Evolutionary conservation across 2,329 filamentous ascomycete species (phyloP).

Genomic region (Ophiocordyceps unilateralis): DNA sequence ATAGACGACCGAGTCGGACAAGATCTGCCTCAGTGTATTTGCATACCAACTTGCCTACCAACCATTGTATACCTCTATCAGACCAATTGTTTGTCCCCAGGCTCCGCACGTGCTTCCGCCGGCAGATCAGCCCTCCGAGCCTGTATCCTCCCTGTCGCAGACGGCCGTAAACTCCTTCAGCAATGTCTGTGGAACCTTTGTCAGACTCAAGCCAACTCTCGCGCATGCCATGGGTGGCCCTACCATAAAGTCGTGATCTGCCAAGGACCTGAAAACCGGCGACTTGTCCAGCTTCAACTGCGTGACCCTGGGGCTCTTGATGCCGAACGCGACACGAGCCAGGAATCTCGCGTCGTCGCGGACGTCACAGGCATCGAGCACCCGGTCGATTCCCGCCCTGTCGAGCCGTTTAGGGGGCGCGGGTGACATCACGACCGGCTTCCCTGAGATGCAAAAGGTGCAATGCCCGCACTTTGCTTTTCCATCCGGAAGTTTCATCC

Average conservation of each 20-base stretch:
- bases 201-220: not conserved
- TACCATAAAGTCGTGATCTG: constrained; percentile 34
- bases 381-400: constrained; percentile 17
- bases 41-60: too few species aligned
- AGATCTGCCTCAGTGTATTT: too few species aligned
- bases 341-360: constrained; percentile 42
- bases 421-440: constrained; percentile 19
- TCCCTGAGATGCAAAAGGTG: constrained; percentile 18
- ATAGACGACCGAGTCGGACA: too few species aligned
- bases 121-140: not conserved
- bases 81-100: too few species aligned
- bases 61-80: too few species aligned
- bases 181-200: not conserved
- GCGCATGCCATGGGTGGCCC: constrained; percentile 2
- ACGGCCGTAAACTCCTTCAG: constrained; percentile 1
- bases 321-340: constrained; percentile 43
- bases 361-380: constrained; percentile 25
- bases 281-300: constrained; percentile 27
- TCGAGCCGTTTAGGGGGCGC: constrained; percentile 22
- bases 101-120: not conserved
- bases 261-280: constrained; percentile 32
- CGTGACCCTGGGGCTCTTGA: constrained; percentile 36
- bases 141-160: not conserved
- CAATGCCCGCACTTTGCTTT: constrained; percentile 35
- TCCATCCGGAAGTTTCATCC: constrained; percentile 27